Conservation (phyloP, 805 yeast species). For the Zygoascus tannicola region DNA sequence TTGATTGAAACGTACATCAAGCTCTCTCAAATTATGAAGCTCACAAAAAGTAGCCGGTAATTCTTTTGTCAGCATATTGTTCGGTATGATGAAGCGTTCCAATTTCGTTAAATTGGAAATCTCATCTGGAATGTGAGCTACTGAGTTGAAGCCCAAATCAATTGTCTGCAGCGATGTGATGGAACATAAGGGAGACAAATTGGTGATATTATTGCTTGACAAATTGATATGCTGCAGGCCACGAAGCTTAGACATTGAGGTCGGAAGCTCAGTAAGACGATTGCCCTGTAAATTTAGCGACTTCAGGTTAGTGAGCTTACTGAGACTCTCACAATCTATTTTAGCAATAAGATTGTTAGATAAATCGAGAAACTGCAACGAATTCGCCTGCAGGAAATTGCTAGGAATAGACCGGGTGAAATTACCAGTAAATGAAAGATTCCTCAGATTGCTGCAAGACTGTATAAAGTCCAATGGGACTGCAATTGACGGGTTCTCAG, state of each 20-base stretch:
- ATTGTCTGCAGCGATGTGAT: slow-evolving; percentile 52
- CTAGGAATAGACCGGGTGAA: slow-evolving; percentile 68
- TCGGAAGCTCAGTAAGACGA: slow-evolving; percentile 55
- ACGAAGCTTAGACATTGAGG: slow-evolving; percentile 45
- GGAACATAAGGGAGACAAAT: slow-evolving; percentile 45
- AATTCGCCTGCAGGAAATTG: slow-evolving; percentile 59
- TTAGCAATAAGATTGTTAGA: slow-evolving; percentile 60
- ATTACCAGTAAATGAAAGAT: slow-evolving; percentile 59
- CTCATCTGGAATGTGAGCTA: slow-evolving; percentile 50
- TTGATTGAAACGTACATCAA: slow-evolving; percentile 67
- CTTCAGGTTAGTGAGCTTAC: slow-evolving; percentile 42
- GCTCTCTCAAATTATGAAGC: slow-evolving; percentile 49
- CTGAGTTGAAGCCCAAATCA: slow-evolving; percentile 74
- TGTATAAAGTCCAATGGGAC: slow-evolving; percentile 82
- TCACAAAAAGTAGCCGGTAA: slow-evolving; percentile 46
- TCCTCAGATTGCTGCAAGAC: slow-evolving; percentile 58
- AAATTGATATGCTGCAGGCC: slow-evolving; percentile 54
- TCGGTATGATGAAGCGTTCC: slow-evolving; percentile 62
- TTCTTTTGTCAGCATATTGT: slow-evolving; percentile 49
- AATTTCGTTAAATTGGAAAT: slow-evolving; percentile 52
- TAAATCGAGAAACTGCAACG: slow-evolving; percentile 57
- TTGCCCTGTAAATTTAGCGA: slow-evolving; percentile 66
- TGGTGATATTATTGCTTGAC: slow-evolving; percentile 61
- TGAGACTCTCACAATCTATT: slow-evolving; percentile 46
- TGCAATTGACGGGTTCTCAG: slow-evolving; percentile 77